These are phyloP conservation scores for Lepiota venenata DNA, from an alignment of 768 basidiomycete species.

Conservation along the genomic window DNA sequence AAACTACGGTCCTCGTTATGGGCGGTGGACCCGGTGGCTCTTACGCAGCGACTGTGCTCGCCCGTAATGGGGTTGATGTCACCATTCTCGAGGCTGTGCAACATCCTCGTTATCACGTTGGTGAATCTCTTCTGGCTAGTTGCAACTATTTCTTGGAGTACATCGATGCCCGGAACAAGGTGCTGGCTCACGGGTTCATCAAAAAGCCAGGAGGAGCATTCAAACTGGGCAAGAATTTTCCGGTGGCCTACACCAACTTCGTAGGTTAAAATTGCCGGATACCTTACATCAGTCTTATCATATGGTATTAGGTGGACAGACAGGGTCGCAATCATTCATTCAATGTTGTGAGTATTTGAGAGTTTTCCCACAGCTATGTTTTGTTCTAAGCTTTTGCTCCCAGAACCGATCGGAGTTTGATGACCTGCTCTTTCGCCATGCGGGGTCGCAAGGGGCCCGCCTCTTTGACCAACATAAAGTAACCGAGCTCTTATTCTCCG, in stretches of 20 bases:
- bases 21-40: no score
- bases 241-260: conserved; percentile 37
- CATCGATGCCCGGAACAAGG: conserved; percentile 26
- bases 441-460: conserved; percentile 39
- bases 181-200: conserved; percentile 28
- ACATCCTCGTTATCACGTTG: conserved; percentile 31
- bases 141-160: conserved; percentile 29
- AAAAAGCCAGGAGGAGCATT: conserved; percentile 57
- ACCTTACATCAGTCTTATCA: conserved; percentile 48
- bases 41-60: no score
- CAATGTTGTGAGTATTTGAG: conserved; percentile 50
- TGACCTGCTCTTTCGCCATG: conserved; percentile 53
- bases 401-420: conserved; percentile 60
- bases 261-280: conserved; percentile 30
- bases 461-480: conserved; percentile 49
- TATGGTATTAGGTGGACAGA: conserved; percentile 30
- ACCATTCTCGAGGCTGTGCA: no score
- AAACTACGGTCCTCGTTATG: no score
- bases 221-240: conserved; percentile 53
- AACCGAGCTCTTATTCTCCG: conserved; percentile 34
- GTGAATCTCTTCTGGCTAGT: conserved; percentile 32
- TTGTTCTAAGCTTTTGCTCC: not conserved
- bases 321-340: conserved; percentile 40
- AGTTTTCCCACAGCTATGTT: no score
- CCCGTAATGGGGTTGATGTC: no score